These are phyloP conservation scores for Cystobasidium sp. DNA, from an alignment of 1,284 basidiomycete species.

Conservation along the genomic window DNA sequence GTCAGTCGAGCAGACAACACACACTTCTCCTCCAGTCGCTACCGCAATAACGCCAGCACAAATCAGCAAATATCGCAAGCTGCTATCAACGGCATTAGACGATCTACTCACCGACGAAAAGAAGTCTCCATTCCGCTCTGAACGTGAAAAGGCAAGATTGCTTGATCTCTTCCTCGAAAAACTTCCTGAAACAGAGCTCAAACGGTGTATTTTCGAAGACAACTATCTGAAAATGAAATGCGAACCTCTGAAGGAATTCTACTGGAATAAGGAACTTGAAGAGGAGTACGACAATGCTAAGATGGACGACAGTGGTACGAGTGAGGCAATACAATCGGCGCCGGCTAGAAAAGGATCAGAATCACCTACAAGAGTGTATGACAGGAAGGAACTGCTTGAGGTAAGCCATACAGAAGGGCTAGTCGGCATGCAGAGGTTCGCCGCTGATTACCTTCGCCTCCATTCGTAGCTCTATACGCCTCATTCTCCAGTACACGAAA, in stretches of 20 bases:
- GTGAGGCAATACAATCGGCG: background rate
- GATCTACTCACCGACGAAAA: background rate
- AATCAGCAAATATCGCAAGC: conserved; percentile 27
- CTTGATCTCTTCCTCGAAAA: background rate
- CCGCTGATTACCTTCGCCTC: too few relatives aligned
- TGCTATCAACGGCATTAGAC: conserved; percentile 16
- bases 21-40: background rate
- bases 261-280: background rate
- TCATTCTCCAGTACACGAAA: background rate
- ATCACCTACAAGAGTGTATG: conserved; percentile 3
- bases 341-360: background rate
- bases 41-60: background rate
- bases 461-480: background rate
- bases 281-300: background rate
- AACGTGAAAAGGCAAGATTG: conserved; percentile 1
- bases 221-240: conserved; percentile 6
- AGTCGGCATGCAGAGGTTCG: too few relatives aligned
- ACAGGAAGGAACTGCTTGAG: background rate
- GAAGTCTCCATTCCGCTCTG: background rate
- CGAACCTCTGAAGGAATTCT: conserved; percentile 3
- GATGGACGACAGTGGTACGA: background rate
- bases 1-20: background rate
- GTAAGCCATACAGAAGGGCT: too few relatives aligned
- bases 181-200: conserved; percentile 23
- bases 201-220: conserved; percentile 33